Evolutionary conservation across 1,139 yeast species (phyloP), one percentile per base, ranked within the genome.

Genomic region (Candida mesenterica): DNA sequence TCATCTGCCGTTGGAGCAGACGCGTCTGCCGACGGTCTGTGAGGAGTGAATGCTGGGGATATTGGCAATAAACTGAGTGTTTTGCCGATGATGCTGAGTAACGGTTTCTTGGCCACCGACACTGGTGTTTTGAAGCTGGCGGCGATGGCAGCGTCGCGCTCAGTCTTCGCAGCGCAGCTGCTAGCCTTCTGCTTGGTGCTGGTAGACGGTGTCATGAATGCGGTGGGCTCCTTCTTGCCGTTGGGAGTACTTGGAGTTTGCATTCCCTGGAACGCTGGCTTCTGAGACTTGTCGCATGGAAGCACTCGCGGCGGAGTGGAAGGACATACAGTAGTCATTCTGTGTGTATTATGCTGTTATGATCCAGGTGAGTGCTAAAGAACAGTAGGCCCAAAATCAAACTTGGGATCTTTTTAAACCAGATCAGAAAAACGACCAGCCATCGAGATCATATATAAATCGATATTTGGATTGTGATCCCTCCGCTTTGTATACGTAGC

Each of bases 31-130:
- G 5, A 13, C 15, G 18, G 27, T 32, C 53, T 55, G n/a, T 61
- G 63, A 2, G 72, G 70, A 4, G 70, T 65, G 43, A 53, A 53
- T 23, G 61, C 68, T 4, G 70, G 70, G 5, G 68, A 57, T 3
- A 58, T 40, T 6, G 65, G 65, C 28, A 55, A 34, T 12, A 31
- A 28, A n/a, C 29, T 19, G 9, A 19, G 26, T 6, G 29, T 12
- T 20, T 30, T 28, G 28, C 28, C 16, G 4, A 30, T 16, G 12
- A 30, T 9, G 16, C 5, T 12, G 15, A 35, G 15, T 2, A 36
- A 13, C 8, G 46, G 38, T 20, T 42, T 43, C 38, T 42, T 45
- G 17, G 36, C 32, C 17, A 40, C 41, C 15, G 45, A 41, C 3
- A 36, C 32, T 1, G 49, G 49, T 4, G 49, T 45, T 18, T 44